phyloP scores from a whole-genome alignment of 2,329 filamentous ascomycete genomes.

The Penicillium sp. region DNA sequence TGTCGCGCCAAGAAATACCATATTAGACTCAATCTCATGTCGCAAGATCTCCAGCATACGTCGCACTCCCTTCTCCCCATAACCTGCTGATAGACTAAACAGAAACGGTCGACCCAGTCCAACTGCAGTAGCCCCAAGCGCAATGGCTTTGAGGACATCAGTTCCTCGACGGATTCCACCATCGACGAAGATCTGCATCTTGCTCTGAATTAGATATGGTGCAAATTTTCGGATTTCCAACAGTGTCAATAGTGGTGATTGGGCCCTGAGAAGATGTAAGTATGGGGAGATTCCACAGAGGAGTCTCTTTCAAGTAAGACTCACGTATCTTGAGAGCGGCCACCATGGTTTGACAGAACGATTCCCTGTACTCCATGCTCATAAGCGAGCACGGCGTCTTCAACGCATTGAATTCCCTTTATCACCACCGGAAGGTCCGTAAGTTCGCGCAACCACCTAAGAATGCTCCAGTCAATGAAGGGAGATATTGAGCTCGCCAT shows the following conservation, averaged over 20 bases:
- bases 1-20: conserved; percentile 34
- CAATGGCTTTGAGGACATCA: conserved; percentile 67
- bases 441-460: conserved; percentile 43
- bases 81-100: conserved; percentile 56
- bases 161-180: conserved; percentile 65
- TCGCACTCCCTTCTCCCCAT: conserved; percentile 60
- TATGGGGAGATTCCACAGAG: background rate
- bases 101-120: conserved; percentile 63
- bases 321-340: conserved; percentile 48
- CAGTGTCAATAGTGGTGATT: conserved; percentile 57
- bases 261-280: conserved; percentile 19
- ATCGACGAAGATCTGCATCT: conserved; percentile 64
- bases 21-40: conserved; percentile 36
- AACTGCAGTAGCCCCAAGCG: conserved; percentile 63
- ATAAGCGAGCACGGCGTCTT: conserved; percentile 51
- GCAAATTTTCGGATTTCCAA: conserved; percentile 64
- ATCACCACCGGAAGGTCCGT: conserved; percentile 38
- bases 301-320: background rate
- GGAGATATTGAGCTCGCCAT: conserved; percentile 31
- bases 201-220: conserved; percentile 57
- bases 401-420: conserved; percentile 48
- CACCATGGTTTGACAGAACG: conserved; percentile 43
- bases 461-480: conserved; percentile 30
- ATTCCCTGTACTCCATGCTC: conserved; percentile 49
- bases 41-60: conserved; percentile 36